Conservation (phyloP, 106 monocot species). For the Phalaenopsis equestris region DNA sequence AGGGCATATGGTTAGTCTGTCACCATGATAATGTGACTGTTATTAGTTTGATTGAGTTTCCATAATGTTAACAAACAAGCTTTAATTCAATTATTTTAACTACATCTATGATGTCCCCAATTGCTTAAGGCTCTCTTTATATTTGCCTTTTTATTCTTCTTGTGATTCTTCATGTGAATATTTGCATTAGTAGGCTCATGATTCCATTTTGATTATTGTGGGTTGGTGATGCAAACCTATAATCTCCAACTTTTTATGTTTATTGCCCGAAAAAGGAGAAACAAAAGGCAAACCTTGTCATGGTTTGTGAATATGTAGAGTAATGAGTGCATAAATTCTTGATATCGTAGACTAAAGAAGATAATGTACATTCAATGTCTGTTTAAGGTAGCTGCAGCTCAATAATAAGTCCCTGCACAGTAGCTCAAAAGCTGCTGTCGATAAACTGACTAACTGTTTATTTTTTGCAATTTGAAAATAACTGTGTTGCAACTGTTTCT, state of each 20-base stretch:
- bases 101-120: neutral
- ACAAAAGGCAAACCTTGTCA: neutral
- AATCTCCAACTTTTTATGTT: neutral
- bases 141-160: too few species aligned
- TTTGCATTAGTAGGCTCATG: neutral
- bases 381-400: too few species aligned
- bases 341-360: too few species aligned
- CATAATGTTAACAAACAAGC: neutral
- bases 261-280: neutral
- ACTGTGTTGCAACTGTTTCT: too few species aligned
- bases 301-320: neutral
- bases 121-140: neutral
- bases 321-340: too few species aligned
- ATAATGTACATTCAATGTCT: too few species aligned
- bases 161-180: too few species aligned
- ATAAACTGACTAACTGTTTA: too few species aligned
- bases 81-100: neutral
- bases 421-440: too few species aligned
- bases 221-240: neutral
- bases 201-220: neutral
- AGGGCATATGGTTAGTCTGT: neutral
- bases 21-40: neutral
- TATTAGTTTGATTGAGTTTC: neutral
- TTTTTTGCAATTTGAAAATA: too few species aligned
- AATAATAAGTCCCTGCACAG: too few species aligned